Base-by-base conservation (phyloP, 2,329 filamentous ascomycete genomes). In the Ilyonectria mors-panacis region DNA sequence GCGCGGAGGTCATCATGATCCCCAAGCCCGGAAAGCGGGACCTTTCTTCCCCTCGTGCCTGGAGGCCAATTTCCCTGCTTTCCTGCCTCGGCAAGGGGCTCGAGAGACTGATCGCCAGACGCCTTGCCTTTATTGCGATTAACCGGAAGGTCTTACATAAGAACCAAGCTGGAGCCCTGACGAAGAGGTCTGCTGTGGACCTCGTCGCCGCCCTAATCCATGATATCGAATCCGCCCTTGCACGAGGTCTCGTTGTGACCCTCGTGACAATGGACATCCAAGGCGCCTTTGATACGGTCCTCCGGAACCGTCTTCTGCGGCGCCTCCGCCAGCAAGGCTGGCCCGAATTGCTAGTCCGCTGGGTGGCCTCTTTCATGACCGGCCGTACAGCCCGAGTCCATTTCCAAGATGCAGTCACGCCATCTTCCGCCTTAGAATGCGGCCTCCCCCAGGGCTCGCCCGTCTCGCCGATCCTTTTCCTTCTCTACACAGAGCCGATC, bases 71-170 rank as follows among this genome's bases (percentile, higher is more conserved):
- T 28, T 74, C 73, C 47, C 69, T 78, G 15, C 70, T 77, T 6
- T 75, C 68, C 5, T 75, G 55, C 44, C 68, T 78, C 1, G 68
- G 74, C n/a, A 78, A 78, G 60, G 69, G 76, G 2, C 67, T 78
- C 6, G 73, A 78, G 56, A 59, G 71, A 13, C 53, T 78, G 6
- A 60, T 78, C 17, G 72, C 71, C 42, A 64, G 66, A 55, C 62
- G 70, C 26, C 59, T 77, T 9, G 69, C 68, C 9, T 75, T 35
- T 44, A 67, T 59, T 23, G 59, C 63, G 8, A 70, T 76, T 17
- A 39, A 70, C 21, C 50, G 73, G 33, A 47, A 64, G 2, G 66
- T 75, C 39, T 56, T 77, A 4, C 61, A 72, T 33, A 67, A 51
- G 5, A 56, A 73, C 35, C 61, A 75, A 19, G 70, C 67, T 8